These are phyloP conservation scores for Trifolium dubium DNA, from an alignment of 306 rosid genomes.

Conservation along the genomic window DNA sequence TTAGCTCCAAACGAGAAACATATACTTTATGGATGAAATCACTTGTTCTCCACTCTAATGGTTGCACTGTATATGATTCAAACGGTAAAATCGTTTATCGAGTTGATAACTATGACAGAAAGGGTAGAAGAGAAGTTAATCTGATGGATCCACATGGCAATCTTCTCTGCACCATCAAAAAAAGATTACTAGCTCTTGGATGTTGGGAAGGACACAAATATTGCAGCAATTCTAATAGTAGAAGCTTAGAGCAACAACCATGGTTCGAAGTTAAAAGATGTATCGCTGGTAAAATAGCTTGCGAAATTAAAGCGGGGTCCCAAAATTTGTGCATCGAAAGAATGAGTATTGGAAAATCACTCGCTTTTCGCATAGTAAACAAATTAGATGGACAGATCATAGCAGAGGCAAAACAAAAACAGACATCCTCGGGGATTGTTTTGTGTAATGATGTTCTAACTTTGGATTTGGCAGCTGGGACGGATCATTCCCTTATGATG, in stretches of 20 bases:
- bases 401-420: conserved; percentile 84
- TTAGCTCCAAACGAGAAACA: conserved; percentile 49
- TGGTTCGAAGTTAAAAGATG: conserved; percentile 70
- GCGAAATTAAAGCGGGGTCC: conserved; percentile 61
- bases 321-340: conserved; percentile 56
- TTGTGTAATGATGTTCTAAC: conserved; percentile 74
- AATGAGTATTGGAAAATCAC: conserved; percentile 48
- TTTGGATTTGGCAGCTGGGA: conserved; percentile 54
- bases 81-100: conserved; percentile 73
- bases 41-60: conserved; percentile 74
- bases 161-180: conserved; percentile 60
- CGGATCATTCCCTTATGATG: conserved; percentile 67
- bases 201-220: conserved; percentile 75
- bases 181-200: conserved; percentile 65
- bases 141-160: conserved; percentile 86
- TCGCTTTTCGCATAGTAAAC: conserved; percentile 58
- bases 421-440: conserved; percentile 54
- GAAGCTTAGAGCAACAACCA: conserved; percentile 47
- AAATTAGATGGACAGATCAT: conserved; percentile 49
- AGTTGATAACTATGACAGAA: conserved; percentile 79
- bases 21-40: conserved; percentile 96
- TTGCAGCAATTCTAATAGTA: conserved; percentile 25
- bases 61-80: conserved; percentile 82
- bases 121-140: conserved; percentile 68
- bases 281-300: conserved; percentile 52